Evolutionary conservation across 768 basidiomycete species (phyloP).

Genomic region (Tricholoma hemisulphureum): DNA sequence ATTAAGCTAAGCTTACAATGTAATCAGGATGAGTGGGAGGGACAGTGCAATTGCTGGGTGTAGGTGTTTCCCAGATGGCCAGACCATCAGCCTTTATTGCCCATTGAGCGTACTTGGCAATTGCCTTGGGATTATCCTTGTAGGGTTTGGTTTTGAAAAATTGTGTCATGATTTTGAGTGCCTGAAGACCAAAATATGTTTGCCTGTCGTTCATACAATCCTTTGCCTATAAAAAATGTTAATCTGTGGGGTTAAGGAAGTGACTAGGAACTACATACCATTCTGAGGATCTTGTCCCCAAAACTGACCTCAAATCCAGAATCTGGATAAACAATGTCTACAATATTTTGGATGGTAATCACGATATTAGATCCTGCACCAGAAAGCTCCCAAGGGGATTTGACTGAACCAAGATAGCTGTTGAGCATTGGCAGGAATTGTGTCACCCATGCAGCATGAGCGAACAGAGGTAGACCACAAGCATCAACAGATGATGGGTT

Average conservation of each 20-base stretch:
- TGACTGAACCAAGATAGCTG: neutral
- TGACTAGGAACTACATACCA: neutral
- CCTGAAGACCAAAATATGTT: neutral
- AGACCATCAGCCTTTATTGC: neutral
- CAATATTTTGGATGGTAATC: neutral
- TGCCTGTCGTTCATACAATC: neutral
- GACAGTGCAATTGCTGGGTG: neutral
- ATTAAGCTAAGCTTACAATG: neutral
- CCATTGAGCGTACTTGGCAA: neutral
- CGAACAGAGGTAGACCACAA: neutral
- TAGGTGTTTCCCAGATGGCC: neutral
- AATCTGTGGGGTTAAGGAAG: neutral
- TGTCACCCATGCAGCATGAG: neutral
- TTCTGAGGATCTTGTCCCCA: neutral
- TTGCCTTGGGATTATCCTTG: neutral
- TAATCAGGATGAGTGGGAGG: neutral
- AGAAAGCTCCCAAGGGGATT: neutral
- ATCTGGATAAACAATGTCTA: neutral
- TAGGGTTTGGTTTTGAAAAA: neutral
- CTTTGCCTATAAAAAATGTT: neutral
- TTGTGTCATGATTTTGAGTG: neutral
- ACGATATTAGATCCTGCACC: neutral
- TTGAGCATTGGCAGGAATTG: conserved; percentile 1
- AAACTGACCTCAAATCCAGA: neutral
- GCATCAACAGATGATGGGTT: neutral